A percentile compares a stretch with the other conserved stretches of the same genome.
Conservation (phyloP, 1,139 yeast species). For the Hemisphaericaspora xylofermentans region DNA sequence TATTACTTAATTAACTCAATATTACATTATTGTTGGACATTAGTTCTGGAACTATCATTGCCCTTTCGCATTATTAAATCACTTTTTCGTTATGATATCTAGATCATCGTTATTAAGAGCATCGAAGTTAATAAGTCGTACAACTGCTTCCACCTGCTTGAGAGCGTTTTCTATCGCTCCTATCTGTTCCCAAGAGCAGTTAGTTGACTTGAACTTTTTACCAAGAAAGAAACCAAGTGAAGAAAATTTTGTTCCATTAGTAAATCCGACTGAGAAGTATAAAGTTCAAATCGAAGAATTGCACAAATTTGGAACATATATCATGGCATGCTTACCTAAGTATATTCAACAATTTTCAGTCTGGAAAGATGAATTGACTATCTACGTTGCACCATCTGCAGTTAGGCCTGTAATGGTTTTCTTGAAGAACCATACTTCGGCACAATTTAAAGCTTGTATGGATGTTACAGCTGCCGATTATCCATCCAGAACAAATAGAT, state of each 20-base stretch:
- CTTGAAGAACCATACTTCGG: slow-evolving; percentile 74
- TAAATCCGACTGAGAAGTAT: slow-evolving; percentile 78
- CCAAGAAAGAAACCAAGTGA: slow-evolving; percentile 41
- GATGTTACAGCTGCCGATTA: slow-evolving; percentile 87
- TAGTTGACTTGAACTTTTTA: slow-evolving; percentile 36
- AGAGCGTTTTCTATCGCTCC: slow-evolving; percentile 14
- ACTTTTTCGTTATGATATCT: slow-evolving; percentile 6
- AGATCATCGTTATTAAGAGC: slow-evolving; percentile 6
- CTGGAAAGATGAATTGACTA: slow-evolving; percentile 85
- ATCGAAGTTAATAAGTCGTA: slow-evolving; percentile 3
- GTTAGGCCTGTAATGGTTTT: slow-evolving; percentile 68
- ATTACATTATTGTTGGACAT: neutral
- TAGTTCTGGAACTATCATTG: neutral
- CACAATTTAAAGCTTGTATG: slow-evolving; percentile 76
- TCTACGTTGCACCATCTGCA: slow-evolving; percentile 76
- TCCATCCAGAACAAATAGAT: slow-evolving; percentile 80
- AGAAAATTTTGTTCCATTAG: slow-evolving; percentile 52
- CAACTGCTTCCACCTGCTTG: neutral
- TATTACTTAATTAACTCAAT: neutral
- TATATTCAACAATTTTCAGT: slow-evolving; percentile 81
- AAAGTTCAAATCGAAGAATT: slow-evolving; percentile 68
- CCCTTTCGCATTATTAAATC: neutral
- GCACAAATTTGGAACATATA: slow-evolving; percentile 79
- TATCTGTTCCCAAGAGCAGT: slow-evolving; percentile 26
- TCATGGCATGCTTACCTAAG: slow-evolving; percentile 79